Evolutionary conservation across 1,284 basidiomycete genomes (phyloP).

Genomic region (Austroboletus novae-zelandiae): DNA sequence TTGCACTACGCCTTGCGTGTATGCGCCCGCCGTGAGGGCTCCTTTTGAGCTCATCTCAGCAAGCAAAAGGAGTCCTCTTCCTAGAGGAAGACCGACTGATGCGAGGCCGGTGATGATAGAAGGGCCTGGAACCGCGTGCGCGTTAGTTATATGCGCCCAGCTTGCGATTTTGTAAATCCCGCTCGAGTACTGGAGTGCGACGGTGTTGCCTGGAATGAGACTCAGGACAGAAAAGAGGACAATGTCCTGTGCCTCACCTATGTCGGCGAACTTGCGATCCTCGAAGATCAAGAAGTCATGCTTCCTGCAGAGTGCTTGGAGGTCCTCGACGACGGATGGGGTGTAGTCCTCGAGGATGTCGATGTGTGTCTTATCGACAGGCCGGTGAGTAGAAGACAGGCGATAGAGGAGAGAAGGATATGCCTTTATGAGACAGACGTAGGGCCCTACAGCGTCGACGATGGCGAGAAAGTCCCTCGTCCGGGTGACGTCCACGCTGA

Average conservation of each 20-base stretch:
- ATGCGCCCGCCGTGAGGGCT: constrained; percentile 79
- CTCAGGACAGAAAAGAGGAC: constrained; percentile 1
- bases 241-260: constrained; percentile 54
- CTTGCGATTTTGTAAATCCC: constrained; percentile 93
- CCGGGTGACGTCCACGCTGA: constrained; percentile 93
- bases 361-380: constrained; percentile 80
- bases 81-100: constrained; percentile 78
- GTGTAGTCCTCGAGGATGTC: constrained; percentile 96
- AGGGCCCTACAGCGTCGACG: constrained; percentile 85
- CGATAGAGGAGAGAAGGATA: constrained; percentile 7
- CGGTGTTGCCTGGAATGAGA: constrained; percentile 80
- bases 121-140: constrained; percentile 92
- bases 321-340: constrained; percentile 63
- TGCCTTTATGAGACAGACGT: constrained; percentile 94
- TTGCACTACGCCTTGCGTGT: constrained; percentile 82
- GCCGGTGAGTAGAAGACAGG: constrained; percentile 24
- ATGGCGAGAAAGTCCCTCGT: constrained; percentile 81
- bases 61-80: constrained; percentile 84
- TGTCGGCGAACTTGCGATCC: constrained; percentile 99
- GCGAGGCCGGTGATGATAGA: constrained; percentile 89
- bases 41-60: constrained; percentile 97
- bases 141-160: constrained; percentile 98
- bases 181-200: constrained; percentile 90
- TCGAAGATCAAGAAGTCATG: constrained; percentile 98
- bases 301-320: constrained; percentile 72